phyloP scores from a whole-genome alignment of 139 green algal genomes.

The Auxenochlorella pyrenoidosa region DNA sequence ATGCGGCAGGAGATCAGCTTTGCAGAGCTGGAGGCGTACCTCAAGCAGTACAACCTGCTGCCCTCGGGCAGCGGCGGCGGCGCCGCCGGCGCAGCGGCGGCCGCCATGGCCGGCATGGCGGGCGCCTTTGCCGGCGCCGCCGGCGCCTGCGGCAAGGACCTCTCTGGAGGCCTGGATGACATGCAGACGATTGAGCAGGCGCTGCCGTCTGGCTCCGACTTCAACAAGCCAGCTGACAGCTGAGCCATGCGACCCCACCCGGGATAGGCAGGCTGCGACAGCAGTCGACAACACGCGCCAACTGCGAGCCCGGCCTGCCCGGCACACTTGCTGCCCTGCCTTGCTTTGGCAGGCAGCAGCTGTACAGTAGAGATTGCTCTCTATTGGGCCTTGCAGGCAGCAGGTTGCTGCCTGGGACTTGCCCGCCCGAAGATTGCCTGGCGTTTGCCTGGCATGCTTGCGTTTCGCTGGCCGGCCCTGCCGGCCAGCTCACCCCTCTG shows the following conservation, averaged over 20 bases:
- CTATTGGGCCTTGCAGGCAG: neutral
- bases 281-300: neutral
- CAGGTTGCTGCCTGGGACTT: neutral
- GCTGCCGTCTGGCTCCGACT: neutral
- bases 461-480: neutral
- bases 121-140: neutral
- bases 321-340: no score
- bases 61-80: slow-evolving; percentile 7
- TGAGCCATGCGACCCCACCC: no score
- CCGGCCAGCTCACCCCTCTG: neutral
- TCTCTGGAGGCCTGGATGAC: slow-evolving; percentile 21
- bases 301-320: neutral
- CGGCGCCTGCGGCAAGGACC: neutral
- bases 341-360: no score
- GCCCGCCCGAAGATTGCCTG: neutral
- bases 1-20: slow-evolving; percentile 41
- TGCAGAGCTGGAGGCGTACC: slow-evolving; percentile 33
- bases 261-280: neutral
- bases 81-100: neutral
- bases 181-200: slow-evolving; percentile 31
- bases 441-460: neutral
- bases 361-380: no score
- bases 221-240: neutral
- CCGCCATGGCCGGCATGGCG: neutral
- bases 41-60: slow-evolving; percentile 42